phyloP scores from a whole-genome alignment of 768 basidiomycete genomes.

The Amanita polypyramis region DNA sequence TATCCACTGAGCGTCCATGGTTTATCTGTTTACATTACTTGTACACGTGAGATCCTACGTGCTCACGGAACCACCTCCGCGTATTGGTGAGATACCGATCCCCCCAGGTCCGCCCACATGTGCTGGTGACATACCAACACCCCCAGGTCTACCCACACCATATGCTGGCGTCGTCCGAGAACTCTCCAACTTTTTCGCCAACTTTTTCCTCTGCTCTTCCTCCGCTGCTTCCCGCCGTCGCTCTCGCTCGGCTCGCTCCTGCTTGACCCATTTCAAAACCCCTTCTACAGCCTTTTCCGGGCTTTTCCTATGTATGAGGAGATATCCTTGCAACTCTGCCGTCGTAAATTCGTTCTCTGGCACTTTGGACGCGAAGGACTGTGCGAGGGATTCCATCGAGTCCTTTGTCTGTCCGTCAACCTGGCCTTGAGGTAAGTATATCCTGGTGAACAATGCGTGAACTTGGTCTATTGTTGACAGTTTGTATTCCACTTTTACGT shows the following conservation, averaged over 20 bases:
- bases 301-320: constrained; percentile 33
- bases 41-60: too few species aligned
- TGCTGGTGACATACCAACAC: too few species aligned
- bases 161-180: too few species aligned
- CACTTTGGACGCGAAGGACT: constrained; percentile 28
- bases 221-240: constrained; percentile 20
- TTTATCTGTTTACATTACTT: too few species aligned
- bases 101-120: too few species aligned
- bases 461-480: constrained; percentile 37
- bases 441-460: constrained; percentile 35
- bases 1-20: too few species aligned
- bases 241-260: constrained; percentile 24
- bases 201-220: background rate
- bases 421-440: constrained; percentile 29
- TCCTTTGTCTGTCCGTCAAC: constrained; percentile 9
- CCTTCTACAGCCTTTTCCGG: constrained; percentile 24
- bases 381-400: constrained; percentile 19
- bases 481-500: constrained; percentile 41
- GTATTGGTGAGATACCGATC: too few species aligned
- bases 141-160: too few species aligned
- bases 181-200: background rate
- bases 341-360: constrained; percentile 43
- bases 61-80: too few species aligned
- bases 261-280: constrained; percentile 32
- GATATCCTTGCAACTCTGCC: constrained; percentile 52